Conservation (phyloP, 345 rosid genomes). For the Combretum micranthum region DNA sequence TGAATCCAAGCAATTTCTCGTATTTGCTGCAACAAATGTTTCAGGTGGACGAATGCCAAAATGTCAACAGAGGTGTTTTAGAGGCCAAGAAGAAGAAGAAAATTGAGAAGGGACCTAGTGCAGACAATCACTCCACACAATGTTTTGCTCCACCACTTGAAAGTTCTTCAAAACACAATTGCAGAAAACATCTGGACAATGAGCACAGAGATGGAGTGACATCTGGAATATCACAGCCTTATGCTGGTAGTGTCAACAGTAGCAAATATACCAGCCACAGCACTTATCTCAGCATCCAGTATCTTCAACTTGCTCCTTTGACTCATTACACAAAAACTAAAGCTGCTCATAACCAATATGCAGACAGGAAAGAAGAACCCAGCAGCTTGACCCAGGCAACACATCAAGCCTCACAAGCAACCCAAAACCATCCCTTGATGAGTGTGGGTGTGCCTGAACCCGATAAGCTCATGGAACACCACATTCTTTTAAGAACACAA, state of each 20-base stretch:
- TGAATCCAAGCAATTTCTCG: constrained; percentile 15
- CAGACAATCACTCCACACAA: background rate
- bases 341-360: constrained; percentile 2
- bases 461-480: too few species aligned
- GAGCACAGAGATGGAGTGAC: background rate
- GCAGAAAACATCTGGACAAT: background rate
- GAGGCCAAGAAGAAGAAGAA: constrained; percentile 7
- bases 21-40: constrained; percentile 12
- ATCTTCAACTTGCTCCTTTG: constrained; percentile 8
- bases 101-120: constrained; percentile 1
- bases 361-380: constrained; percentile 1
- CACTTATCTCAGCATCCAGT: background rate
- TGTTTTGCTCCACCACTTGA: background rate
- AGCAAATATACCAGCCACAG: background rate
- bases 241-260: background rate
- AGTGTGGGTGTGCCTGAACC: too few species aligned
- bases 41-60: constrained; percentile 11
- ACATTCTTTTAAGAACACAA: background rate
- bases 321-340: background rate
- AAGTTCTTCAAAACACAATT: constrained; percentile 5
- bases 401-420: constrained; percentile 22
- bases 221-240: background rate
- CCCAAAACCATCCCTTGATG: too few species aligned
- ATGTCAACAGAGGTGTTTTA: too few species aligned
- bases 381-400: constrained; percentile 8